Base-by-base conservation (phyloP, 2,329 filamentous ascomycete genomes). In the Dendryphion nanum region DNA sequence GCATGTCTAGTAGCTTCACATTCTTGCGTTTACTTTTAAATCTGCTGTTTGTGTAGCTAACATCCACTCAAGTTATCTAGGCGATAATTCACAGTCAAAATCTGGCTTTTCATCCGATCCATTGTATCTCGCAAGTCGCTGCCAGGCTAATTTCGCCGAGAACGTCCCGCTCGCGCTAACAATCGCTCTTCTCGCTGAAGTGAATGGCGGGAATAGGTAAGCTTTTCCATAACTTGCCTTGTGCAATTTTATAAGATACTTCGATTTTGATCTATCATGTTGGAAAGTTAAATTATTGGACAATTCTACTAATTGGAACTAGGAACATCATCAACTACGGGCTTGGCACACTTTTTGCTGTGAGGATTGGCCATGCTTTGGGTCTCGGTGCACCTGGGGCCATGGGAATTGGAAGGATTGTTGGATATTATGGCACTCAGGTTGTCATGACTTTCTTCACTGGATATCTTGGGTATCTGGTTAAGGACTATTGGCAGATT, bases 121-220 rank as follows among this genome's bases (percentile, higher is more conserved):
- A 17, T 56, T 73, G 15, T 61, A 61, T 40, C 48, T 69, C 20
- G 59, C 62, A 5, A 53, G 46, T 8, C 61, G 70, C 24, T 52
- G 57, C 18, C 66, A 71, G 38, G 43, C 53, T 19, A 73, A 72
- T 38, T 74, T 71, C 45, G 40, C 64, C 21, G 70, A 73, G 46
- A 71, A 69, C 38, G 67, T 71, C 13, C 68, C 70, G 1, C 37
- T 72, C 6, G 61, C 64, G 4, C 51, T 72, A 18, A 44, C 59
- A 3, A 35, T 71, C 12, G 57, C 64, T 3, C 47, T 63, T n/a
- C 39, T 71, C 12, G 69, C 66, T 16, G 71, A 74, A 48, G 41
- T 72, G n/a, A 73, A 72, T 38, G 70, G 70, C 13, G 70, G 59
- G 5, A 58, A 68, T 30, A 45, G 64, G 50, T 60, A 51, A 24